Evolutionary conservation across 441 rosid genomes (phyloP), one percentile per base, ranked within the genome.

Genomic region (Corymbia citriodora): DNA sequence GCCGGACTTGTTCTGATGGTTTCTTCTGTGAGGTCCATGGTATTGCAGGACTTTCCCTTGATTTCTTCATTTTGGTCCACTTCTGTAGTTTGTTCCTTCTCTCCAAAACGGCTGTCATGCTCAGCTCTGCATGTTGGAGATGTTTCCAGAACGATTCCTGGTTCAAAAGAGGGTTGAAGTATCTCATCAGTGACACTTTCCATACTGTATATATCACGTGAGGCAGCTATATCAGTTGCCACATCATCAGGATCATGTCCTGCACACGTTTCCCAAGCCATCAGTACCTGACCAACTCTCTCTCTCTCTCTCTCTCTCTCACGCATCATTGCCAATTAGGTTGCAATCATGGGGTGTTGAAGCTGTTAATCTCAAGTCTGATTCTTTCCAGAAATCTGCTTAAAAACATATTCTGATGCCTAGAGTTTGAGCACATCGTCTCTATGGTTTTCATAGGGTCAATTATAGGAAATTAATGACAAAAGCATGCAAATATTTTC

Each of bases 61-160:
- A 88, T 87, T 79, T 88, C 91, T 48, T 85, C 88, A 14, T 55
- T 25, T 18, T 48, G 33, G 27, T 91, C 92, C 65, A n/a, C 93
- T 92, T 89, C 90, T 48, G 55, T 8, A n/a, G 82, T 86, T 63
- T 90, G 68, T 93, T n/a, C 91, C 53, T 31, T 87, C 27, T 70
- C 81, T 55, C 29, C 85, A 74, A 27, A 74, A 7, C 29, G 40
- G 83, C 50, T 74, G 16, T 74, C 83, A 2, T 3, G 50, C 40
- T 74, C 83, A 6, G 50, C 50, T 40, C 83, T 74, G 83, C 50
- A 40, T 40, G 83, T 74, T 74, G 29, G 29, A 74, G 83, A 29
- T 6, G 83, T 74, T 40, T 40, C 29, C 50, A 74, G 83, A 74
- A 40, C 50, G 48, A 40, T 74, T 74, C 40, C 50, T 21, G 83